phyloP scores from a whole-genome alignment of 768 basidiomycete species.

The Tephrocybe rancida region DNA sequence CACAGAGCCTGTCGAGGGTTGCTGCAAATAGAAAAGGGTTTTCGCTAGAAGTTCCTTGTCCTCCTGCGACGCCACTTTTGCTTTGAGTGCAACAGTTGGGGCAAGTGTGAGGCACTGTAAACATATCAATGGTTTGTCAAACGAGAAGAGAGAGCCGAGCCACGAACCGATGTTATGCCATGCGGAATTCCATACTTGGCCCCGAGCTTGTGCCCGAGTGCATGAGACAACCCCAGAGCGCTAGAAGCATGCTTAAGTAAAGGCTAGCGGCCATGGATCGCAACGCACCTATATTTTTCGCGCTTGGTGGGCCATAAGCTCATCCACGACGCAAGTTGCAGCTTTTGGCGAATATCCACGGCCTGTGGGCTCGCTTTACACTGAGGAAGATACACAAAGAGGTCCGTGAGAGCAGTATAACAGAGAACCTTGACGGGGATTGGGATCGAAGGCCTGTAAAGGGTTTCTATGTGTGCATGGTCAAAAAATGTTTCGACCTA shows the following conservation, averaged over 20 bases:
- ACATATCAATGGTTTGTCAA: background rate
- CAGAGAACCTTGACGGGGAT: slow-evolving; percentile 65
- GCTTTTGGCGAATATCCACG: slow-evolving; percentile 63
- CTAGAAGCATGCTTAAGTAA: slow-evolving; percentile 30
- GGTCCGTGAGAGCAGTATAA: slow-evolving; percentile 67
- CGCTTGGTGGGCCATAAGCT: slow-evolving; percentile 69
- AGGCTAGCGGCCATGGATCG: background rate
- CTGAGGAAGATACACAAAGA: slow-evolving; percentile 72
- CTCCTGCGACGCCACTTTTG: slow-evolving; percentile 56
- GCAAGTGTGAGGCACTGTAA: slow-evolving; percentile 71
- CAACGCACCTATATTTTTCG: slow-evolving; percentile 53
- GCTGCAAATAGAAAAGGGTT: slow-evolving; percentile 57
- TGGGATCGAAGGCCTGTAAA: slow-evolving; percentile 59
- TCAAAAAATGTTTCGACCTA: slow-evolving; percentile 2
- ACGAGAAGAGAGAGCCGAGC: background rate
- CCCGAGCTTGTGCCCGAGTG: slow-evolving; percentile 74
- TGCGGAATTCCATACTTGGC: slow-evolving; percentile 78
- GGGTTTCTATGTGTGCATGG: slow-evolving; percentile 45
- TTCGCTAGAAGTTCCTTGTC: slow-evolving; percentile 64
- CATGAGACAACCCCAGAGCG: slow-evolving; percentile 74
- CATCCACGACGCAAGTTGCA: slow-evolving; percentile 82
- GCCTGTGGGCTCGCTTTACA: slow-evolving; percentile 61
- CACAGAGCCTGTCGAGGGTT: slow-evolving; percentile 62
- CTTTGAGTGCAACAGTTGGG: slow-evolving; percentile 61
- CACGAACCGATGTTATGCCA: slow-evolving; percentile 77